Percentiles rank a stretch among this genome's conserved stretches.
Conservation (phyloP, 176 grass and related monocot species). For the Eragrostis curvula region DNA sequence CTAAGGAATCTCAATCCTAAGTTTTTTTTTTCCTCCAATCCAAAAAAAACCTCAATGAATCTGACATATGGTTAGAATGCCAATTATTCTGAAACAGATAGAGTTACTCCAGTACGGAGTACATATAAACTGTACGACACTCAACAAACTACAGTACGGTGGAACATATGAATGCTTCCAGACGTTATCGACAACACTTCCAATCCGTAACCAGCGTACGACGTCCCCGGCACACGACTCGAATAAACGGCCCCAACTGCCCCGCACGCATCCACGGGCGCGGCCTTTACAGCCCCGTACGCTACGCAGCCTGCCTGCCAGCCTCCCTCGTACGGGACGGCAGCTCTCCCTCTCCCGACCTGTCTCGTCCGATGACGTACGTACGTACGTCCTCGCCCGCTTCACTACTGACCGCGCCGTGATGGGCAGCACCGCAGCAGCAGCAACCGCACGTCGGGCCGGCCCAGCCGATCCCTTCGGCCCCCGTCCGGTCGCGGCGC, state of each 20-base stretch:
- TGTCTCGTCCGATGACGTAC: conserved; percentile 38
- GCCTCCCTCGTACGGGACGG: neutral
- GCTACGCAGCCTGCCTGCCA: neutral
- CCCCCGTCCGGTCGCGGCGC: conserved; percentile 10
- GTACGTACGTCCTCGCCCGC: neutral
- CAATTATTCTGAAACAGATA: too few species aligned
- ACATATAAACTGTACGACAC: too few species aligned
- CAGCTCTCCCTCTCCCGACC: neutral
- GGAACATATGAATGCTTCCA: neutral
- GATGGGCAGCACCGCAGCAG: neutral
- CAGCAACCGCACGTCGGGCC: too few species aligned
- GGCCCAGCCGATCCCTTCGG: too few species aligned
- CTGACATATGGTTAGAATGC: too few species aligned
- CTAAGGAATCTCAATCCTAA: too few species aligned
- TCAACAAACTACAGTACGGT: neutral
- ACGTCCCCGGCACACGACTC: neutral
- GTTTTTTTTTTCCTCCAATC: too few species aligned
- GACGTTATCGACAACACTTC: neutral
- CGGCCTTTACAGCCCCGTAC: neutral
- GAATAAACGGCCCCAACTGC: neutral
- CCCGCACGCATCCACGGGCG: neutral
- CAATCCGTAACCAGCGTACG: neutral
- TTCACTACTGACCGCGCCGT: neutral
- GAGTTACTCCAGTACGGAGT: too few species aligned
- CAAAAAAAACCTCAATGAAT: too few species aligned